Conservation (phyloP, 2,329 filamentous ascomycete species). For the Stachybotrys elegans region DNA sequence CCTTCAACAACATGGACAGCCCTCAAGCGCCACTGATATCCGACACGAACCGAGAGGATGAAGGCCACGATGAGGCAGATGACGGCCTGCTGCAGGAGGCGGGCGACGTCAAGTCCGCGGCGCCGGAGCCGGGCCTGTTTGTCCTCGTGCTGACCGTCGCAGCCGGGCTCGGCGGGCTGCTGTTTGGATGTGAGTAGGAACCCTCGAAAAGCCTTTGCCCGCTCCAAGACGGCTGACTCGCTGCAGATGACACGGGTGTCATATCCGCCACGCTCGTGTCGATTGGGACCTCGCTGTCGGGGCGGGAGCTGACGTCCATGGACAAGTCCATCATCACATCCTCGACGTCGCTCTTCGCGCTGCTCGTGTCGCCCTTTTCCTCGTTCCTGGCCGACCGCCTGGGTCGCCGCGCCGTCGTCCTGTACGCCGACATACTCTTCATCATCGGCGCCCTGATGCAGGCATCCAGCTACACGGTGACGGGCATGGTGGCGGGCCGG, state of each 20-base stretch:
- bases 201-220: neutral
- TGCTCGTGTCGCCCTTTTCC: slow-evolving; percentile 58
- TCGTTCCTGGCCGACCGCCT: slow-evolving; percentile 58
- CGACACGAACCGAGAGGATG: slow-evolving; percentile 19
- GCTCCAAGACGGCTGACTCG: slow-evolving; percentile 7
- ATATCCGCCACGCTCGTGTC: slow-evolving; percentile 65
- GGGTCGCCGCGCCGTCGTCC: slow-evolving; percentile 58
- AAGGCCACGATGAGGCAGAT: slow-evolving; percentile 23
- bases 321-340: slow-evolving; percentile 69
- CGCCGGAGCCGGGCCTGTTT: slow-evolving; percentile 40
- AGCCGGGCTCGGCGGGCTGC: slow-evolving; percentile 60
- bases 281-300: slow-evolving; percentile 53
- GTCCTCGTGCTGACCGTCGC: slow-evolving; percentile 59
- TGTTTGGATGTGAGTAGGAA: slow-evolving; percentile 58
- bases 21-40: slow-evolving; percentile 34
- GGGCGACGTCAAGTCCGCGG: slow-evolving; percentile 20
- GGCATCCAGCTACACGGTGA: slow-evolving; percentile 52
- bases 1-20: slow-evolving; percentile 24
- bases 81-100: slow-evolving; percentile 15
- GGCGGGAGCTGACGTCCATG: slow-evolving; percentile 51
- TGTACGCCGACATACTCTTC: slow-evolving; percentile 63
- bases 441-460: slow-evolving; percentile 62
- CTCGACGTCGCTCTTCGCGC: slow-evolving; percentile 62
- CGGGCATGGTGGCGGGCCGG: slow-evolving; percentile 61
- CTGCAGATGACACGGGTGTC: slow-evolving; percentile 59